Base-by-base conservation (phyloP, 2,329 filamentous ascomycete genomes). In the Sporothrix mexicana region DNA sequence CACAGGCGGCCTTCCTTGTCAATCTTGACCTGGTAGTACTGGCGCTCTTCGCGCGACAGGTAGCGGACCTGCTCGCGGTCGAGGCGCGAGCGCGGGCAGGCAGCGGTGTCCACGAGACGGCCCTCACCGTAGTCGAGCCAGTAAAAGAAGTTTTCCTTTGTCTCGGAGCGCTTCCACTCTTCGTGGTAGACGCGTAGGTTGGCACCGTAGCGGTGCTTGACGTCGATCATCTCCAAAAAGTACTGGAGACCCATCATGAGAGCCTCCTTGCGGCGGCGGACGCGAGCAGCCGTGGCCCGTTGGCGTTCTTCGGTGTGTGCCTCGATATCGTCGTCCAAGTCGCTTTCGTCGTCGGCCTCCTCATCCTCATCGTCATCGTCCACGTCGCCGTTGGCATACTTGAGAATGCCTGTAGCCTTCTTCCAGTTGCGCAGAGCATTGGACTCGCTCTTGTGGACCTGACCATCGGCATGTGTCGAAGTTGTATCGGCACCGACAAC, bases 71-170 rank as follows among this genome's bases (percentile, higher is more conserved):
- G 90, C 80, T 97, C 93, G 30, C 88, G 86, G 69, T 96, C 93
- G 7, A 97, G 84, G 15, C 89, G 85, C 73, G 93, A 91, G 49
- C 95, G 86, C 1, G 93, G 91, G 75, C 94, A 94, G 0, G 88
- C 86, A 3, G 89, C 87, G 13, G 95, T 83, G 75, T 95, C 91
- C 59, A 96, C 79, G 53, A 87, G 80, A 76, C 85, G 89, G 0
- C 95, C 95, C 67, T 91, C 91, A 5, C 95, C 95, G 73, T 92
- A 86, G 79, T 98, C 95, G 1, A 97, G 85, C 94, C 95, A 97
- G 82, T 94, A 95, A 80, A 97, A 97, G 85, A 95, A 98, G 79
- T 96, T 97, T 79, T 97, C 92, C 4, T 90, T 88, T 0, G 93
- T 95, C 41, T 92, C 85, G 1, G 89, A 85, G 74, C 87, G 88